Evolutionary conservation across 257 asterid species (phyloP), one percentile per base, ranked within the genome.

Genomic region (Nicotiana tabacum): DNA sequence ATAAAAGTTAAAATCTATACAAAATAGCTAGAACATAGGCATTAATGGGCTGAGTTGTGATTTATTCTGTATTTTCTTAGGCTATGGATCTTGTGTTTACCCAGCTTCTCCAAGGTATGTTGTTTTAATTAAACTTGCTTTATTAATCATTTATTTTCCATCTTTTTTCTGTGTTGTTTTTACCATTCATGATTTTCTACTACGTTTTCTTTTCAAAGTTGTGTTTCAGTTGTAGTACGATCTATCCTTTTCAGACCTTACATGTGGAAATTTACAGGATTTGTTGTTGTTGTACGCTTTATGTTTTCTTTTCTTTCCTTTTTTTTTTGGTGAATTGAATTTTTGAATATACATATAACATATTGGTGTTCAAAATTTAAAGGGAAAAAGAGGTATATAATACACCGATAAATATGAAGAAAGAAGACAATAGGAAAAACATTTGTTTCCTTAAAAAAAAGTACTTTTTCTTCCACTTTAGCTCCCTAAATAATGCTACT

Each of bases 61-160:
- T 53, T 53, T 53, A 58, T 67, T 62, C 33, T 37, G 9, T 64
- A n/a, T 32, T 58, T 65, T 39, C 4, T 10, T 77, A 95, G 98
- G 98, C 84, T 95, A 95, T 83, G 98, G 98, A 88, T 95, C 98
- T 89, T 95, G 98, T 84, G 92, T 87, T 30, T 95, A 95, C 30
- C 97, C 98, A 83, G 87, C 98, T 33, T 89, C 96, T 57, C 90
- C 92, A 55, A 90, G 98, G 98, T 91, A 85, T 30, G 66, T 24
- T 43, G 51, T 43, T 43, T 43, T 29, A 18, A n/a, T 43, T 21
- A 24, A 66, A 30, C 46, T 30, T 43, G 30, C 13, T 18, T 27
- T 17, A 55, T 5, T 46, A 10, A 13, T n/a, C n/a, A 33, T 57
- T 39, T 77, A 43, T 18, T 67, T 67, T 0, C 6, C 24, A 29